phyloP scores from a whole-genome alignment of 345 rosid species.

The Acer campestre region DNA sequence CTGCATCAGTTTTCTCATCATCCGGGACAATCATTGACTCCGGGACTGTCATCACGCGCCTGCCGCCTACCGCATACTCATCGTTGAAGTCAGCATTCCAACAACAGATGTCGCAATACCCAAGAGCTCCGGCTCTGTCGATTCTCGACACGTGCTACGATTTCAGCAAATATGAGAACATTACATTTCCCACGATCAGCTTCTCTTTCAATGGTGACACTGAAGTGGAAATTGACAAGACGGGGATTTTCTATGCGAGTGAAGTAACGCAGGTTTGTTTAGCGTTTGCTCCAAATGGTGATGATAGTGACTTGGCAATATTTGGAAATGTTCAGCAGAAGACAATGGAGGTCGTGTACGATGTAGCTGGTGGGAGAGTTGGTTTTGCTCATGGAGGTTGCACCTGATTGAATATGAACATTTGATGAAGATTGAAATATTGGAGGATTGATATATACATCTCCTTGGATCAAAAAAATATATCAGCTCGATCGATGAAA shows the following conservation, averaged over 20 bases:
- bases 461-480: too few species aligned
- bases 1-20: slow-evolving; percentile 47
- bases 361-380: too few species aligned
- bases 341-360: too few species aligned
- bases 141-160: slow-evolving; percentile 88
- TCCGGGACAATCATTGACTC: slow-evolving; percentile 77
- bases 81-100: slow-evolving; percentile 46
- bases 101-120: slow-evolving; percentile 56
- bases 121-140: slow-evolving; percentile 50
- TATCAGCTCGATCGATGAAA: too few species aligned
- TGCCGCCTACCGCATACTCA: slow-evolving; percentile 68
- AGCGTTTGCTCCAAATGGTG: too few species aligned
- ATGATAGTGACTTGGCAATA: too few species aligned
- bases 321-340: too few species aligned
- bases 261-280: too few species aligned
- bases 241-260: slow-evolving; percentile 36
- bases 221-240: slow-evolving; percentile 35
- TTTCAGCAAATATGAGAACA: slow-evolving; percentile 36
- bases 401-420: too few species aligned
- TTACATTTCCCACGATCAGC: slow-evolving; percentile 49
- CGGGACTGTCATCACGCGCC: slow-evolving; percentile 75
- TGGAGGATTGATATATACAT: too few species aligned
- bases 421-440: too few species aligned
- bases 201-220: slow-evolving; percentile 50
- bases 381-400: too few species aligned